Evolutionary conservation across 2,329 filamentous ascomycete species (phyloP).

Genomic region (Myriosclerotinia curreyana): DNA sequence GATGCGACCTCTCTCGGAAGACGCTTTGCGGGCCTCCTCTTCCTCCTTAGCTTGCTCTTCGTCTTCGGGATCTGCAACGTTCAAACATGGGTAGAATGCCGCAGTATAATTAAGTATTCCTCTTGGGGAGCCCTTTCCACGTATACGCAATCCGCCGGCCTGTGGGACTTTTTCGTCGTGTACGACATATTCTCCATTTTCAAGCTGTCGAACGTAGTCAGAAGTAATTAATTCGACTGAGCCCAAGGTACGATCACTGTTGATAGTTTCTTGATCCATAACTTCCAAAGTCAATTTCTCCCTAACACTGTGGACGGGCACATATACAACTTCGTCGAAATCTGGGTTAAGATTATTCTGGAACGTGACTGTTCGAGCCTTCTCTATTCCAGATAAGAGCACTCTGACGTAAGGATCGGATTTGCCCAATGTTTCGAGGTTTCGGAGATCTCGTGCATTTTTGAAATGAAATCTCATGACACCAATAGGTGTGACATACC

Average conservation of each 20-base stretch:
- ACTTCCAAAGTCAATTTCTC: constrained; percentile 88
- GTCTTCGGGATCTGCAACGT: constrained; percentile 84
- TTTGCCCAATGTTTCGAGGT: constrained; percentile 93
- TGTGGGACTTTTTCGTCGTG: constrained; percentile 71
- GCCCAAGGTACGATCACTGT: constrained; percentile 85
- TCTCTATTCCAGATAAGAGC: constrained; percentile 83
- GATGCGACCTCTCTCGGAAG: constrained; percentile 31
- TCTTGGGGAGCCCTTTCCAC: constrained; percentile 71
- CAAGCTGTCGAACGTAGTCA: constrained; percentile 76
- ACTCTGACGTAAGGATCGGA: constrained; percentile 93
- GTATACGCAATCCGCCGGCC: constrained; percentile 67
- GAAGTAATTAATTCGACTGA: constrained; percentile 71
- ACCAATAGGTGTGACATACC: constrained; percentile 90
- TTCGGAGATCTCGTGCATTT: constrained; percentile 77
- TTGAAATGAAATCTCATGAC: constrained; percentile 94
- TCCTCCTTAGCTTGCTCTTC: constrained; percentile 73
- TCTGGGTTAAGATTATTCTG: constrained; percentile 93
- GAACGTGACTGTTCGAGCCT: constrained; percentile 90
- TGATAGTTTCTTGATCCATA: constrained; percentile 93
- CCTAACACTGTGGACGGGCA: constrained; percentile 79
- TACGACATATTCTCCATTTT: constrained; percentile 75
- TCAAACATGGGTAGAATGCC: constrained; percentile 86
- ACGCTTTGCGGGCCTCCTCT: constrained; percentile 42
- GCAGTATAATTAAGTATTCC: constrained; percentile 78
- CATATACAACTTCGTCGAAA: constrained; percentile 93